Conservation (phyloP, 495 filamentous ascomycete genomes). For the Recurvomyces mirabilis region DNA sequence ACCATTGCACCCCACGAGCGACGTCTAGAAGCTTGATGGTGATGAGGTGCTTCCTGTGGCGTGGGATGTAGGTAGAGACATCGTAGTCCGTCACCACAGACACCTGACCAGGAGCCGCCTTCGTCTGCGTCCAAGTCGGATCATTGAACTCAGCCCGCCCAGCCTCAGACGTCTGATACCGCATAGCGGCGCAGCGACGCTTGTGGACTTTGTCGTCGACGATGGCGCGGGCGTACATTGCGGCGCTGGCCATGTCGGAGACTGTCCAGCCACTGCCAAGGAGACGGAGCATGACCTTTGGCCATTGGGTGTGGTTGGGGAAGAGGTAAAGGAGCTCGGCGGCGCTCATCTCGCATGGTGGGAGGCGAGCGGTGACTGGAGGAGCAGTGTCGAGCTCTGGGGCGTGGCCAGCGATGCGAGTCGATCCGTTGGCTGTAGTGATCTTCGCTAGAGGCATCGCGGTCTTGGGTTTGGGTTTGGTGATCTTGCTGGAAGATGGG, state of each 20-base stretch:
- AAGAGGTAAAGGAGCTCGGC: conserved; percentile 4
- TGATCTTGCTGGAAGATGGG: too few species aligned
- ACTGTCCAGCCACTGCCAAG: conserved; percentile 3
- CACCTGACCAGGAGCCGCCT: not conserved
- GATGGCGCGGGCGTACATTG: conserved; percentile 1
- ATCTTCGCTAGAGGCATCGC: too few species aligned
- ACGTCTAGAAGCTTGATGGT: too few species aligned
- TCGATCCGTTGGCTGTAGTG: too few species aligned
- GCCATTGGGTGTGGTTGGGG: conserved; percentile 6
- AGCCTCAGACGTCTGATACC: not conserved
- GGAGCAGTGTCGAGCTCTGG: not conserved
- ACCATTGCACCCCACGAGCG: too few species aligned
- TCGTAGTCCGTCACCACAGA: not conserved
- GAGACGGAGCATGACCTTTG: not conserved
- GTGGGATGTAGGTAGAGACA: not conserved
- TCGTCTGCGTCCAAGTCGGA: not conserved
- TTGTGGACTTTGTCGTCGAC: not conserved
- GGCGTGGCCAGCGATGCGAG: not conserved
- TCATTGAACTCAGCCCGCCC: not conserved
- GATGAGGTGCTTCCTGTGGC: not conserved
- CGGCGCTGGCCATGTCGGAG: not conserved
- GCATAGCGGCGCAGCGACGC: not conserved
- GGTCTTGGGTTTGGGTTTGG: too few species aligned
- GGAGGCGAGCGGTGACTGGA: not conserved
- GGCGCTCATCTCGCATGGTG: not conserved